Evolutionary conservation across 176 grass and related monocot genomes (phyloP).

Genomic region (Elaeis guineensis): DNA sequence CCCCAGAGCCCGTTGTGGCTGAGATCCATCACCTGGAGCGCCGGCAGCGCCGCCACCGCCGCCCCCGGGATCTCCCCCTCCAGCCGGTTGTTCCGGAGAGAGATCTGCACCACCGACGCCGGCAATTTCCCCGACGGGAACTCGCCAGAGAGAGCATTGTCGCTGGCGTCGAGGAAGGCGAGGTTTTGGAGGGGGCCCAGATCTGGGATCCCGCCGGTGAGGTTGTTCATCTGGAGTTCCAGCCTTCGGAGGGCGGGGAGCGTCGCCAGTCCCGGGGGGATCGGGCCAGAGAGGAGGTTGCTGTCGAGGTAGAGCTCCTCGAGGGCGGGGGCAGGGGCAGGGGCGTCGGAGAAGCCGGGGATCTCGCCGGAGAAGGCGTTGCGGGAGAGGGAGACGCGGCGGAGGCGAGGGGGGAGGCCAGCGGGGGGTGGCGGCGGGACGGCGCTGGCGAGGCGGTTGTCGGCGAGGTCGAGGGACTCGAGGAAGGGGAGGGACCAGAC

Average conservation of each 20-base stretch:
- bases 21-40: conserved; percentile 41
- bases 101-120: conserved; percentile 12
- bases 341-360: conserved; percentile 16
- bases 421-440: conserved; percentile 10
- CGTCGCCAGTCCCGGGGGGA: conserved; percentile 24
- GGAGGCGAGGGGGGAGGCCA: conserved; percentile 15
- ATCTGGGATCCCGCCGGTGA: conserved; percentile 8
- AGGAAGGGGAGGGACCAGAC: conserved; percentile 24
- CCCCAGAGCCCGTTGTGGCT: conserved; percentile 29
- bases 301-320: conserved; percentile 40
- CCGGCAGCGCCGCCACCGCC: conserved; percentile 9
- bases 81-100: conserved; percentile 28
- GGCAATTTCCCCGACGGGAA: conserved; percentile 27
- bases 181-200: conserved; percentile 25
- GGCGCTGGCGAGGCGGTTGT: conserved; percentile 41
- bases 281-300: conserved; percentile 28
- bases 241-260: conserved; percentile 17
- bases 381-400: conserved; percentile 27
- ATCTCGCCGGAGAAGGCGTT: conserved; percentile 49
- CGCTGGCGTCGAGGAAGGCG: conserved; percentile 33
- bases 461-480: conserved; percentile 24
- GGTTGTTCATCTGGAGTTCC: conserved; percentile 32
- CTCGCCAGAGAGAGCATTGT: conserved; percentile 25
- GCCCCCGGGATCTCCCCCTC: conserved; percentile 6
- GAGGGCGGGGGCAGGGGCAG: conserved; percentile 17